Evolutionary conservation across 768 basidiomycete species (phyloP).

Genomic region (Trametes meyenii): DNA sequence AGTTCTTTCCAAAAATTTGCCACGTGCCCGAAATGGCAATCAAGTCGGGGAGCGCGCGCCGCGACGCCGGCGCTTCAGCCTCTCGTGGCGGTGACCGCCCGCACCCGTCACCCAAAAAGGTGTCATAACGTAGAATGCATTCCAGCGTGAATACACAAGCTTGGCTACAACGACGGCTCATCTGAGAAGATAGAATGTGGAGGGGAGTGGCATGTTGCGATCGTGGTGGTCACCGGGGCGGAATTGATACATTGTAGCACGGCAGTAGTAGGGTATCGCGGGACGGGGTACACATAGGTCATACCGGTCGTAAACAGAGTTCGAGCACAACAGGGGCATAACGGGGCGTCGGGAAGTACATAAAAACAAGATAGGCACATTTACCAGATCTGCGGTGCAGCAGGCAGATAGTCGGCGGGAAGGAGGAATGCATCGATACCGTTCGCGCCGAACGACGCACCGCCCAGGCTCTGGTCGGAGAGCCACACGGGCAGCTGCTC

Average conservation of each 20-base stretch:
- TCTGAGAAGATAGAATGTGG: not conserved
- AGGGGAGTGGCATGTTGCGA: not conserved
- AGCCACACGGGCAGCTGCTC: conserved; percentile 87
- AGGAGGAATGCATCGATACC: conserved; percentile 87
- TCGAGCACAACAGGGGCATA: conserved; percentile 13
- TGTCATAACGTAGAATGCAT: conserved; percentile 6
- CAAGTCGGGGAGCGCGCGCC: conserved; percentile 10
- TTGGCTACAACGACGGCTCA: conserved; percentile 10
- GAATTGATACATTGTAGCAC: conserved; percentile 15
- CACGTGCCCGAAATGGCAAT: conserved; percentile 32
- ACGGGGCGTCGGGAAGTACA: not conserved
- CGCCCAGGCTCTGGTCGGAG: conserved; percentile 81
- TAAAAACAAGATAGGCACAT: not conserved
- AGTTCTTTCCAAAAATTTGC: conserved; percentile 31
- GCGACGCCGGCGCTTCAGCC: not conserved
- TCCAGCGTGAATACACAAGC: conserved; percentile 21
- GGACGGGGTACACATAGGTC: conserved; percentile 10
- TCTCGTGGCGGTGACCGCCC: not conserved
- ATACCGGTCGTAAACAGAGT: conserved; percentile 11
- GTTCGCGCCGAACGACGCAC: conserved; percentile 72
- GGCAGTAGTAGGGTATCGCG: conserved; percentile 18
- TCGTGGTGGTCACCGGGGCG: conserved; percentile 5
- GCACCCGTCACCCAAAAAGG: not conserved
- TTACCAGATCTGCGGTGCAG: conserved; percentile 77
- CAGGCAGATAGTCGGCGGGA: conserved; percentile 71